phyloP scores from a whole-genome alignment of 2,329 filamentous ascomycete species.

The Nemania sp. region DNA sequence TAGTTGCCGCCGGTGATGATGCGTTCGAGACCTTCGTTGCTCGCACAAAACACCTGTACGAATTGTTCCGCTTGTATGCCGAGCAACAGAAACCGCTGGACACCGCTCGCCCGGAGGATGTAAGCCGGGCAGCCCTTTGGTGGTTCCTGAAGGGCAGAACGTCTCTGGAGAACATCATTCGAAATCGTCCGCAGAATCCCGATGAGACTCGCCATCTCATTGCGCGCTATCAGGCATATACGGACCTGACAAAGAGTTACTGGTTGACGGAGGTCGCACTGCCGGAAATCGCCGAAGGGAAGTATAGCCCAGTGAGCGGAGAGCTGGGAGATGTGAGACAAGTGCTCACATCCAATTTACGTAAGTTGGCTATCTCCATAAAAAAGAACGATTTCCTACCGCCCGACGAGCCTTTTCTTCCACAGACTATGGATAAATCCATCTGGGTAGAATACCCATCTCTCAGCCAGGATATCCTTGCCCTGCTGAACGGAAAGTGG shows the following conservation, averaged over 20 bases:
- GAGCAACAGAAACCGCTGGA: constrained; percentile 72
- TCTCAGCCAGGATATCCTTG: constrained; percentile 71
- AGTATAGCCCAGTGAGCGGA: constrained; percentile 47
- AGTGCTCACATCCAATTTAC: constrained; percentile 66
- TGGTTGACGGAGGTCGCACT: constrained; percentile 72
- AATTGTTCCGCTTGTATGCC: constrained; percentile 77
- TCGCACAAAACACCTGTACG: constrained; percentile 74
- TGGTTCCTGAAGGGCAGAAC: constrained; percentile 87
- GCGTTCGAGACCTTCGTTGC: constrained; percentile 71
- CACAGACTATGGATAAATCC: constrained; percentile 76
- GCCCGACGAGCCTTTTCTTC: constrained; percentile 68
- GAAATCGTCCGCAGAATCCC: constrained; percentile 62
- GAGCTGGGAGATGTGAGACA: constrained; percentile 60
- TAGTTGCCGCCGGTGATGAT: constrained; percentile 59
- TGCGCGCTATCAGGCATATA: constrained; percentile 74
- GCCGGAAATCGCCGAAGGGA: constrained; percentile 53
- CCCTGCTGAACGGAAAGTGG: constrained; percentile 68
- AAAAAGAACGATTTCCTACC: constrained; percentile 80
- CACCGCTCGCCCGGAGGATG: constrained; percentile 65
- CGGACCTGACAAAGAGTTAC: constrained; percentile 82
- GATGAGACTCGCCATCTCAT: constrained; percentile 60
- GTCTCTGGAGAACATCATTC: constrained; percentile 72
- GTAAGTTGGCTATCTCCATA: constrained; percentile 80
- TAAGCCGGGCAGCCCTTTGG: constrained; percentile 77
- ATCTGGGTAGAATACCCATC: constrained; percentile 82